Base-by-base conservation (phyloP, 352 stramenopile species). In the Plasmopara muralis region DNA sequence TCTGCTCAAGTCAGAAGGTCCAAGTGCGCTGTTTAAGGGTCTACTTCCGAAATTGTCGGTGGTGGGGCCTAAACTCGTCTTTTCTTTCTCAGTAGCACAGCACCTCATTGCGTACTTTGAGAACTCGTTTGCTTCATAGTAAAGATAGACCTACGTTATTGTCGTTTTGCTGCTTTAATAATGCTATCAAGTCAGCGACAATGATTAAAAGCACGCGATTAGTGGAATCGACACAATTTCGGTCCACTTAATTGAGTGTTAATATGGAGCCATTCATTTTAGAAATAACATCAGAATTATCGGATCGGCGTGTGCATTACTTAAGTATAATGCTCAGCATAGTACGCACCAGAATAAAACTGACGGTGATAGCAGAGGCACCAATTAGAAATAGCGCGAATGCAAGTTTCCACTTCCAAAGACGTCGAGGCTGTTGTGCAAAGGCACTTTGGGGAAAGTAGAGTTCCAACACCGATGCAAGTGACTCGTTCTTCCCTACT, bases 51-150 rank as follows among this genome's bases (percentile, higher is more conserved):
- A 98, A 83, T 77, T 98, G 31, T 82, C 94, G 18, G 89, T 98
- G 9, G 91, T 98, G 41, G 93, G 92, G 20, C 93, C 93, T 12
- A 98, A 98, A 76, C 85, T 98, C 48, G 83, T 98, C 42, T 98
- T 98, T 75, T 97, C 89, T 30, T 98, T 97, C 71, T 94, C 92
- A 0, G 82, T 98, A 48, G 93, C 93, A 50, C 93, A 98, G 66
- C 89, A 96, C 59, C 68, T 97, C 20, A 98, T 98, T 62, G 86
- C 75, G 44, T 89, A 96, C 76, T 97, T 98, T 47, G 88, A 97
- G 63, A 92, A 92, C 68, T 61, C 68, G 14, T 90, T 92, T 39
- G 64, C 51, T 7, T 67, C 60, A 64, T 48, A 60, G 58, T 29
- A 28, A 31, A 12, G 31, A 8, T 35, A 35, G 31, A 35, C 2